A percentile compares a stretch with the other conserved stretches of the same genome.
These are phyloP conservation scores for Globisporangium cylindrosporum DNA, from an alignment of 352 stramenopile genomes.

Conservation along the genomic window DNA sequence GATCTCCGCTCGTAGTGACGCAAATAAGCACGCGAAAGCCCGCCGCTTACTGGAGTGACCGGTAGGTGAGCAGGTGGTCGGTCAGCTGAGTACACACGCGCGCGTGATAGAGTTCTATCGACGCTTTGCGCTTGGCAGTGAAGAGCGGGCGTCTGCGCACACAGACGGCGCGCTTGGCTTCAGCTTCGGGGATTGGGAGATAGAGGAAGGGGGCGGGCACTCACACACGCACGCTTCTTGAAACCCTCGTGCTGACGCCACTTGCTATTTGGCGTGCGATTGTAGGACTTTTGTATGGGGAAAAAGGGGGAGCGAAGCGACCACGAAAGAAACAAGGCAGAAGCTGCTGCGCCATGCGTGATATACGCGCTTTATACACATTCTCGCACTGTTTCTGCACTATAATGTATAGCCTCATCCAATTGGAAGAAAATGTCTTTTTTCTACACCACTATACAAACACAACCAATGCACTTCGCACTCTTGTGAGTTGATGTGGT, in stretches of 20 bases:
- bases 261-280: background rate
- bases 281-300: background rate
- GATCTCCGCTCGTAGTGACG: background rate
- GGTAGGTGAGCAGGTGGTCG: background rate
- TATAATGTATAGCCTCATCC: background rate
- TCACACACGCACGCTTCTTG: background rate
- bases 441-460: background rate
- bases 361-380: background rate
- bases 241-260: constrained; percentile 3
- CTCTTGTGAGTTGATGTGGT: too few relatives aligned
- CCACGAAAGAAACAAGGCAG: constrained; percentile 5
- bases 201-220: background rate
- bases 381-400: background rate
- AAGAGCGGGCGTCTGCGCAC: background rate
- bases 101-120: background rate
- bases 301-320: background rate
- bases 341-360: background rate
- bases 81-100: background rate
- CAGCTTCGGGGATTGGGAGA: background rate
- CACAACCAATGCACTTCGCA: background rate
- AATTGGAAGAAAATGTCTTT: background rate
- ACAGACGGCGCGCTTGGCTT: background rate
- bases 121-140: background rate
- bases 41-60: too few relatives aligned
- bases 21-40: background rate